Evolutionary conservation across 225 moss, liverwort and hornwort species (phyloP).

Genomic region (Straminergon stramineum): DNA sequence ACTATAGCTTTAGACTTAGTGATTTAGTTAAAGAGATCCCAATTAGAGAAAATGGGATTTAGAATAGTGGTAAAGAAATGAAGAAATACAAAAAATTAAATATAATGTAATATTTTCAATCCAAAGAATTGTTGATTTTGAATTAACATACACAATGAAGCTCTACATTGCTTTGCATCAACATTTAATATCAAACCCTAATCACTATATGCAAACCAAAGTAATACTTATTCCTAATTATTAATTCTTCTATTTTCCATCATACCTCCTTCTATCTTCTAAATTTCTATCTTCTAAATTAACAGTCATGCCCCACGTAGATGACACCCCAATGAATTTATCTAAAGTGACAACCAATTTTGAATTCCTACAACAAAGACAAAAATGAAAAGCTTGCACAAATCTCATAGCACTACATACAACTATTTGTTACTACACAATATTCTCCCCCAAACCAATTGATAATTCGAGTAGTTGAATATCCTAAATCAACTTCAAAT

Average conservation of each 20-base stretch:
- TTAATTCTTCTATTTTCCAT: background rate
- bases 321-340: background rate
- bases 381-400: background rate
- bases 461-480: background rate
- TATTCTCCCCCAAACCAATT: background rate
- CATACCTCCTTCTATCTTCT: background rate
- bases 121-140: background rate
- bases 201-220: background rate
- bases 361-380: background rate
- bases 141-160: background rate
- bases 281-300: background rate
- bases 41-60: background rate
- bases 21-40: background rate
- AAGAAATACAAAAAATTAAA: too few relatives aligned
- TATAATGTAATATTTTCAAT: background rate
- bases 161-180: background rate
- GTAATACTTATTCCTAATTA: background rate
- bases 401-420: background rate
- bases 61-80: background rate
- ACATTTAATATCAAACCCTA: background rate
- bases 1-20: background rate
- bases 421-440: background rate
- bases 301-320: background rate
- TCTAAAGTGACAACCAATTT: background rate
- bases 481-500: background rate